These are phyloP conservation scores for Scheffersomyces lignosus DNA, from an alignment of 805 yeast species.

Conservation along the genomic window DNA sequence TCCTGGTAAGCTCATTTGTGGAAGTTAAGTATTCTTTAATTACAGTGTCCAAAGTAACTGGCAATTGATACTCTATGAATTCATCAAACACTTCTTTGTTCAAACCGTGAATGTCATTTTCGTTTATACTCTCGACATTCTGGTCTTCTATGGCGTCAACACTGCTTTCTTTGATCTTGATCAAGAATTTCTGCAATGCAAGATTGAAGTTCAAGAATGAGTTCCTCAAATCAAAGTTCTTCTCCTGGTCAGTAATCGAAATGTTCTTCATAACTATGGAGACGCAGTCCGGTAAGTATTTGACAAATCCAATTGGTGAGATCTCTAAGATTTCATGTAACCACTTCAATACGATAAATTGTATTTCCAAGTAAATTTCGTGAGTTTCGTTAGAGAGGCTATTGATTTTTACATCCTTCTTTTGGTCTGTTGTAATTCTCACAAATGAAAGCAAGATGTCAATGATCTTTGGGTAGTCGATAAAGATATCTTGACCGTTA, in stretches of 20 bases:
- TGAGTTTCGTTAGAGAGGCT: constrained; percentile 37
- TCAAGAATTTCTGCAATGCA: constrained; percentile 32
- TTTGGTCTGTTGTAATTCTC: constrained; percentile 48
- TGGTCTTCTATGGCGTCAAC: constrained; percentile 9
- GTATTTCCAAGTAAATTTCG: constrained; percentile 56
- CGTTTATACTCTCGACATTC: constrained; percentile 42
- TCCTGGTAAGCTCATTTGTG: constrained; percentile 70
- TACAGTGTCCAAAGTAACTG: constrained; percentile 64
- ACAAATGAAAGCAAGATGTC: constrained; percentile 80
- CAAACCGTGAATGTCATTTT: constrained; percentile 51
- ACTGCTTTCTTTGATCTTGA: constrained; percentile 15
- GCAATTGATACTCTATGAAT: constrained; percentile 38
- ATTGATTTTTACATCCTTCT: constrained; percentile 15
- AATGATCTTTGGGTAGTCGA: constrained; percentile 78
- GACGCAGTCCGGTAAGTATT: constrained; percentile 72
- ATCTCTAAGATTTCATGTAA: constrained; percentile 67
- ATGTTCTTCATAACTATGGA: constrained; percentile 56
- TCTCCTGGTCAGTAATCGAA: constrained; percentile 34
- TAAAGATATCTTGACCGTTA: constrained; percentile 68
- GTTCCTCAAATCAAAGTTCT: constrained; percentile 37
- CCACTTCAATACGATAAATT: constrained; percentile 81
- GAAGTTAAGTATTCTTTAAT: constrained; percentile 55
- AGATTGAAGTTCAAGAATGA: constrained; percentile 36
- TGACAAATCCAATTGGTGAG: constrained; percentile 73
- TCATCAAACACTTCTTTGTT: constrained; percentile 40